phyloP scores from a whole-genome alignment of 192 early-diverging fungal genomes.

The Backusella westeae region DNA sequence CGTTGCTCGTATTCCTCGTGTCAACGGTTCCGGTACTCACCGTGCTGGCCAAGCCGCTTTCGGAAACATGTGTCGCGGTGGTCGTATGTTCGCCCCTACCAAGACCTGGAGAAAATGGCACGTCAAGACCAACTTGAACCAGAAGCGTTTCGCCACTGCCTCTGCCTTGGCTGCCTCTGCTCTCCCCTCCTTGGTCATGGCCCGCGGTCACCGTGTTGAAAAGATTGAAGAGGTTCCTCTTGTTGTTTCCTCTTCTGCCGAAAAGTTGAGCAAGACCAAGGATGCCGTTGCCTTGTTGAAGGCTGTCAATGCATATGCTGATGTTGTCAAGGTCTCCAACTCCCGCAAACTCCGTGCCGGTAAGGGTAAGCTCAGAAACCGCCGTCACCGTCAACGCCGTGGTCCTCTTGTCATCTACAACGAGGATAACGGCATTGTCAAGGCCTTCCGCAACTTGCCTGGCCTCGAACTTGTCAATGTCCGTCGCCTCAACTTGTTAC shows the following conservation, averaged over 20 bases:
- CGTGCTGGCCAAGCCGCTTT: constrained; percentile 99
- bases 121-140: constrained; percentile 98
- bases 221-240: constrained; percentile 94
- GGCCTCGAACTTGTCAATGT: constrained; percentile 97
- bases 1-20: constrained; percentile 99
- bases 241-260: constrained; percentile 78
- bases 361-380: constrained; percentile 97
- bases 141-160: constrained; percentile 97
- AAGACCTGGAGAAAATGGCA: constrained; percentile 99
- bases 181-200: constrained; percentile 88
- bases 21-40: constrained; percentile 94
- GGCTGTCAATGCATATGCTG: constrained; percentile 90
- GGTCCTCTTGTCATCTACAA: constrained; percentile 98
- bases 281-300: constrained; percentile 90
- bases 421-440: constrained; percentile 93
- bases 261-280: constrained; percentile 92
- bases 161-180: constrained; percentile 97
- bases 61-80: constrained; percentile 99
- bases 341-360: constrained; percentile 98
- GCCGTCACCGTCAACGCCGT: constrained; percentile 94
- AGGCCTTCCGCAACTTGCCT: constrained; percentile 99
- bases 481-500: constrained; percentile 92
- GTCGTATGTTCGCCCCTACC: constrained; percentile 99
- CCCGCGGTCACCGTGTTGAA: constrained; percentile 97
- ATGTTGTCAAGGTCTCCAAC: constrained; percentile 94